Conservation (phyloP, 768 basidiomycete species). For the Rubroboletus satanas region DNA sequence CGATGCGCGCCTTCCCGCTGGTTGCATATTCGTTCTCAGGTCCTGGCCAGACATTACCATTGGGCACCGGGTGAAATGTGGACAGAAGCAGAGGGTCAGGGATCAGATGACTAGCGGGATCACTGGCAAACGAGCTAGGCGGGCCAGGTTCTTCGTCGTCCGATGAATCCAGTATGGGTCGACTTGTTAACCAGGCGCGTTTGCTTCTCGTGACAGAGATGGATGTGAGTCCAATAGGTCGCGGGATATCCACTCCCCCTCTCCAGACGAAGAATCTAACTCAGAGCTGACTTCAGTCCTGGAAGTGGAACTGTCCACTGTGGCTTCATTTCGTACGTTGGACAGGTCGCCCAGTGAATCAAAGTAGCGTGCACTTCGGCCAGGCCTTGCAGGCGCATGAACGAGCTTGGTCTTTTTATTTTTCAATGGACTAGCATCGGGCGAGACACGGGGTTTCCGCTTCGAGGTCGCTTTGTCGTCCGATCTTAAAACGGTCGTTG, state of each 20-base stretch:
- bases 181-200: slow-evolving; percentile 61
- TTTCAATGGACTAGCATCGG: slow-evolving; percentile 16
- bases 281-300: slow-evolving; percentile 36
- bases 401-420: slow-evolving; percentile 32
- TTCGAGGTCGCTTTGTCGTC: slow-evolving; percentile 31
- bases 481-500: background rate
- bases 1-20: slow-evolving; percentile 30
- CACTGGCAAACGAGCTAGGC: background rate
- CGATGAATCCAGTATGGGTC: slow-evolving; percentile 44
- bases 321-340: slow-evolving; percentile 19
- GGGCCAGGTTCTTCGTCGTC: slow-evolving; percentile 38
- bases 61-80: slow-evolving; percentile 45
- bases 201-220: slow-evolving; percentile 16
- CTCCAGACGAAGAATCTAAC: slow-evolving; percentile 22
- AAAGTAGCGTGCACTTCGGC: slow-evolving; percentile 33
- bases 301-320: slow-evolving; percentile 33
- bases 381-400: slow-evolving; percentile 21
- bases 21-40: background rate
- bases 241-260: slow-evolving; percentile 21
- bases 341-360: slow-evolving; percentile 29
- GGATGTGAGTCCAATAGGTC: slow-evolving; percentile 10
- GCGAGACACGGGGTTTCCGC: slow-evolving; percentile 39
- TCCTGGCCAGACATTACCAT: slow-evolving; percentile 35
- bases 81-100: slow-evolving; percentile 35
- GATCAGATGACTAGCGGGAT: background rate